Percentiles rank a stretch among this genome's conserved stretches.
Evolutionary conservation across 768 basidiomycete species (phyloP).

Genomic region (Suillus spraguei): DNA sequence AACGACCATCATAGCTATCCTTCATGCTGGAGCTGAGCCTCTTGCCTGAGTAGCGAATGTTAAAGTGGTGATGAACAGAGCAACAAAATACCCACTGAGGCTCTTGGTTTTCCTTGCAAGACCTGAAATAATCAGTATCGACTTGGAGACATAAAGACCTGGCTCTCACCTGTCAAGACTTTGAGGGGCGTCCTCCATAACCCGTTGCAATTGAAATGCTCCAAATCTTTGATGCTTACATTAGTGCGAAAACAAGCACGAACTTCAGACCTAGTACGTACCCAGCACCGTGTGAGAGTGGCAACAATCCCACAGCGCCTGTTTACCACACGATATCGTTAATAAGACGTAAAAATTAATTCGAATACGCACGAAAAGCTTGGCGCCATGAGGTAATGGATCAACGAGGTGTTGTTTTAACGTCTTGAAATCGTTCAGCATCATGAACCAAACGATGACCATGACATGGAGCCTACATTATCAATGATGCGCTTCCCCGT

Average conservation of each 20-base stretch:
- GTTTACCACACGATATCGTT: not conserved
- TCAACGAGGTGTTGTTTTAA: conserved; percentile 27
- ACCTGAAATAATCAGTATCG: not conserved
- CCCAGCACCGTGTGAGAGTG: conserved; percentile 33
- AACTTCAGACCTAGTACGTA: conserved; percentile 2
- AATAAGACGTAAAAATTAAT: not conserved
- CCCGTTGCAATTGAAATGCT: conserved; percentile 27
- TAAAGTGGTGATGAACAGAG: not conserved
- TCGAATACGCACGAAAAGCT: conserved; percentile 26
- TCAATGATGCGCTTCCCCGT: conserved; percentile 23
- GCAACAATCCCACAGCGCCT: conserved; percentile 34
- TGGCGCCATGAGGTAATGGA: conserved; percentile 28
- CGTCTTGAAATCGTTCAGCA: conserved; percentile 14
- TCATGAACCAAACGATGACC: conserved; percentile 17
- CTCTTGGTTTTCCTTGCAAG: conserved; percentile 2
- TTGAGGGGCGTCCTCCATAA: conserved; percentile 7
- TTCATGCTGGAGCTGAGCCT: not conserved
- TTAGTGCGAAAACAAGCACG: not conserved
- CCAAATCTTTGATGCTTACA: conserved; percentile 23
- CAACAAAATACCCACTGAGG: not conserved
- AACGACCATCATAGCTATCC: not conserved
- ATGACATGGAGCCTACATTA: conserved; percentile 24
- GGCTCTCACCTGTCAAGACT: not conserved
- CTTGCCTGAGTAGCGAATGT: not conserved
- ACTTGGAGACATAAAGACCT: too few relatives aligned